These are phyloP conservation scores for Dianthus caryophyllus DNA, from an alignment of 148 eudicot species.

Conservation along the genomic window DNA sequence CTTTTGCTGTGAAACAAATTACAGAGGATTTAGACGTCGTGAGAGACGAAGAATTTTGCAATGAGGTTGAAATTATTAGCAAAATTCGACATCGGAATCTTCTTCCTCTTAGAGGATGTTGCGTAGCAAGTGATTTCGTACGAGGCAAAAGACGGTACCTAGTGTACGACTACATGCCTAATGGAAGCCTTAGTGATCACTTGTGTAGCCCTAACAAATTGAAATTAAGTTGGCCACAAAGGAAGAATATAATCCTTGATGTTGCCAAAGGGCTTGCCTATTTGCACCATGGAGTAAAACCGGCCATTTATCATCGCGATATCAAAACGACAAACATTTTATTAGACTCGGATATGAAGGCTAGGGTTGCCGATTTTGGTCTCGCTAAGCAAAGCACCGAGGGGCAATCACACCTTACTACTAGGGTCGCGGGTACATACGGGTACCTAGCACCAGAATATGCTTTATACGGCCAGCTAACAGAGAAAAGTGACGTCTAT, in stretches of 20 bases:
- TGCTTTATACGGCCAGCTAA: slow-evolving; percentile 59
- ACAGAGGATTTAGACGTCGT: slow-evolving; percentile 34
- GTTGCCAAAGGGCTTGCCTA: slow-evolving; percentile 62
- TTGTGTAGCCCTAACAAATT: slow-evolving; percentile 23
- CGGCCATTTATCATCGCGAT: slow-evolving; percentile 62
- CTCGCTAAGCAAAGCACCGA: slow-evolving; percentile 54
- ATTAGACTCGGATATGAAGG: slow-evolving; percentile 51
- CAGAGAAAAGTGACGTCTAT: slow-evolving; percentile 65
- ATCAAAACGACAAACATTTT: slow-evolving; percentile 66
- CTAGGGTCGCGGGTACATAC: slow-evolving; percentile 66
- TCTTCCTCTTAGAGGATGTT: slow-evolving; percentile 54
- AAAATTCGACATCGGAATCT: slow-evolving; percentile 62
- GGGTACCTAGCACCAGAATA: slow-evolving; percentile 71
- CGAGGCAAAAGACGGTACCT: slow-evolving; percentile 45
- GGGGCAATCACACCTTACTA: slow-evolving; percentile 59
- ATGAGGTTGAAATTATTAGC: slow-evolving; percentile 66
- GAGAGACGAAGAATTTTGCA: slow-evolving; percentile 52
- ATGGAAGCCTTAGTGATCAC: slow-evolving; percentile 56
- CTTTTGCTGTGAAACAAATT: slow-evolving; percentile 52
- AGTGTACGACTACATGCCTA: slow-evolving; percentile 63
- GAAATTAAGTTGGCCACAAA: slow-evolving; percentile 49
- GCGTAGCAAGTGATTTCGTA: slow-evolving; percentile 42
- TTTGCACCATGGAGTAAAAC: slow-evolving; percentile 59
- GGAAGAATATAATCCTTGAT: slow-evolving; percentile 57
- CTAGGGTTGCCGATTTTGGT: slow-evolving; percentile 67